Percentiles rank a stretch among this genome's conserved stretches.
Evolutionary conservation across 1,284 basidiomycete genomes (phyloP).

Genomic region (Naganishia liquefaciens): DNA sequence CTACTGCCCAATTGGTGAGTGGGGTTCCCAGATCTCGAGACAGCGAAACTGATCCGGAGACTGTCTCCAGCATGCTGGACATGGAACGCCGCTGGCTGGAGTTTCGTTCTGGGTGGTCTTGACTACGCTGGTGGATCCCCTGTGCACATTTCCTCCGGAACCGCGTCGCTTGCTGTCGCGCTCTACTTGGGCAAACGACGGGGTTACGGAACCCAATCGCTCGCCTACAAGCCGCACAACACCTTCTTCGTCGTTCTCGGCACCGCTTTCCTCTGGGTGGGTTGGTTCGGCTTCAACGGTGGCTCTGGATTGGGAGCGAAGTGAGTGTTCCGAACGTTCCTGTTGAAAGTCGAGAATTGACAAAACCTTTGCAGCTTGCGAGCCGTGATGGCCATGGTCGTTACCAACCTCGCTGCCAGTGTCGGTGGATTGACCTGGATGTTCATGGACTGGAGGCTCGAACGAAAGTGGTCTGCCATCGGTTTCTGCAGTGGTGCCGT

Average conservation of each 20-base stretch:
- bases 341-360: neutral
- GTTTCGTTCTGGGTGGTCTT: constrained; percentile 71
- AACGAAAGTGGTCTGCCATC: constrained; percentile 88
- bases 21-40: too few species aligned
- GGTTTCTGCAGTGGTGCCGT: constrained; percentile 97
- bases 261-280: constrained; percentile 94
- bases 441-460: constrained; percentile 88
- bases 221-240: constrained; percentile 81
- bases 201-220: constrained; percentile 87
- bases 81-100: constrained; percentile 90
- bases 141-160: constrained; percentile 88
- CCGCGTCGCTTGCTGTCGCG: constrained; percentile 86
- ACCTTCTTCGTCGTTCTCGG: constrained; percentile 87
- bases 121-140: constrained; percentile 97
- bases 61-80: constrained; percentile 70
- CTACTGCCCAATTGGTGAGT: constrained; percentile 75
- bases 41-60: neutral
- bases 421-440: constrained; percentile 93
- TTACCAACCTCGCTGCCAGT: constrained; percentile 85
- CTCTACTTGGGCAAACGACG: constrained; percentile 84
- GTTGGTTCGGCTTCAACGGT: constrained; percentile 96
- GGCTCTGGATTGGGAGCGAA: constrained; percentile 56
- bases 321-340: neutral
- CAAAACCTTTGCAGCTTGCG: constrained; percentile 72
- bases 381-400: constrained; percentile 84